These are phyloP conservation scores for Lasiosphaeria ovina DNA, from an alignment of 495 filamentous ascomycete species.

Conservation along the genomic window DNA sequence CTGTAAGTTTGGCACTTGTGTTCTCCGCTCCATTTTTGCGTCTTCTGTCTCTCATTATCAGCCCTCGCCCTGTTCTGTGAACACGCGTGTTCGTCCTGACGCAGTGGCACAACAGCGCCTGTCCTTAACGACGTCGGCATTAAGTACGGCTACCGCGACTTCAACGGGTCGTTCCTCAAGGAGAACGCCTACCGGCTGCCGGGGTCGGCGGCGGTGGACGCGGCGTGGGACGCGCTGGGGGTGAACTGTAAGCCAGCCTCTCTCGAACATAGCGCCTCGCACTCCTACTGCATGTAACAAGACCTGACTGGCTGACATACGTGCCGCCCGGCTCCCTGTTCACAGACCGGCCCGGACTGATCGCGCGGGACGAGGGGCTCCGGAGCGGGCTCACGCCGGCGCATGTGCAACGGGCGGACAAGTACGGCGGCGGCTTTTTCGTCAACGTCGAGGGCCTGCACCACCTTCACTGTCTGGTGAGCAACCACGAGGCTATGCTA, in stretches of 20 bases:
- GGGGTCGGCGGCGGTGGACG: conserved; percentile 55
- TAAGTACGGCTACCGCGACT: conserved; percentile 25
- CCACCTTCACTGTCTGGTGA: conserved; percentile 56
- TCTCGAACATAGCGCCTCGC: too few species aligned
- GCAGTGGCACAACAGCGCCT: neutral
- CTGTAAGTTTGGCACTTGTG: neutral
- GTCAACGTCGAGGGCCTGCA: conserved; percentile 58
- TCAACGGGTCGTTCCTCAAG: conserved; percentile 54
- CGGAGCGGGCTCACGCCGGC: conserved; percentile 38
- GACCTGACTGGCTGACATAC: neutral
- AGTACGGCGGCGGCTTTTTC: conserved; percentile 54
- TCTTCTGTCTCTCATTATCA: neutral
- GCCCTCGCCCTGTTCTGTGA: neutral
- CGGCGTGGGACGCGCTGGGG: conserved; percentile 56
- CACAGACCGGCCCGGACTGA: conserved; percentile 18
- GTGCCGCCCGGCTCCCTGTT: neutral
- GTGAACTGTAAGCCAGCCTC: conserved; percentile 33
- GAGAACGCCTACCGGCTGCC: conserved; percentile 52
- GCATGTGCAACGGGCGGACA: conserved; percentile 51
- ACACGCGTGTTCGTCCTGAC: neutral
- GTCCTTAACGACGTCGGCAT: conserved; percentile 13
- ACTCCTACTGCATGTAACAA: neutral
- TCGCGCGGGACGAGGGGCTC: conserved; percentile 17
- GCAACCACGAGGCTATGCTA: neutral
- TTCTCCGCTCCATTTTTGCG: neutral